A percentile compares a stretch with the other conserved stretches of the same genome.
Evolutionary conservation across 2,329 filamentous ascomycete species (phyloP).

Genomic region (Curvularia spicifera): DNA sequence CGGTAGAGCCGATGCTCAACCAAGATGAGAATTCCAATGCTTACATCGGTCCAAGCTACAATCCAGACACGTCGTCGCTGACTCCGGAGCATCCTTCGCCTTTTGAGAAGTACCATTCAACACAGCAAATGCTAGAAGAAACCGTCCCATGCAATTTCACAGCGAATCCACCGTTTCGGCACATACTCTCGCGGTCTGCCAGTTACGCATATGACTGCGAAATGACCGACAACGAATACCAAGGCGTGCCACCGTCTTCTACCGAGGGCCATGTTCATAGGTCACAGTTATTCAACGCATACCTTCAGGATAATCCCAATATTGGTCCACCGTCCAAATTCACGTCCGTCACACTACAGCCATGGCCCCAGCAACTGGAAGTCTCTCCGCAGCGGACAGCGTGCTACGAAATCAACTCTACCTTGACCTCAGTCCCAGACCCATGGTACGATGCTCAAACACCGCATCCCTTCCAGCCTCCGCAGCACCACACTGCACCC

Average conservation of each 20-base stretch:
- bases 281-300: background rate
- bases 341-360: background rate
- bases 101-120: background rate
- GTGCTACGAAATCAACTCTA: background rate
- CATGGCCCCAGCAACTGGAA: background rate
- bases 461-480: background rate
- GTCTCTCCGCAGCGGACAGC: background rate
- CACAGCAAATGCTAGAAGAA: background rate
- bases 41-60: background rate
- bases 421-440: background rate
- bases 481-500: background rate
- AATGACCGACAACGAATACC: background rate
- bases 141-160: background rate
- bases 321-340: background rate
- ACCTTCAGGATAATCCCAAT: background rate
- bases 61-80: too few species aligned
- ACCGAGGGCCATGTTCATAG: background rate
- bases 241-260: background rate
- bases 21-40: background rate
- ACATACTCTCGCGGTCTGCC: background rate
- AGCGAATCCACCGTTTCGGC: background rate
- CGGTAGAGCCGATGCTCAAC: background rate
- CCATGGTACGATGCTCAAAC: background rate
- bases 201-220: background rate
- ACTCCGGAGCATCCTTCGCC: too few species aligned